These are phyloP conservation scores for Lathyrus aphaca DNA, from an alignment of 306 rosid genomes.

Conservation along the genomic window DNA sequence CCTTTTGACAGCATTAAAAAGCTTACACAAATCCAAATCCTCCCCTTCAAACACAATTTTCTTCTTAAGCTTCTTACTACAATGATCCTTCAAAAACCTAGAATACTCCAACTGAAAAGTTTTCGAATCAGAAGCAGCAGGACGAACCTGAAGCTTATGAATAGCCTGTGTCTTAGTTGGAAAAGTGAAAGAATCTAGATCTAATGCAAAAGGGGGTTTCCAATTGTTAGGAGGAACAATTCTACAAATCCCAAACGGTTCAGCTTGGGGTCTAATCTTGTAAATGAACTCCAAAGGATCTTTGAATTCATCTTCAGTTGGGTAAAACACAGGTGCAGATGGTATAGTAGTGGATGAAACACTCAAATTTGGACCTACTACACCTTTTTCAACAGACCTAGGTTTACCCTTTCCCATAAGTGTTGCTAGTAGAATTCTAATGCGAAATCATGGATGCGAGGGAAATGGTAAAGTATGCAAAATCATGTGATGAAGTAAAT, in stretches of 20 bases:
- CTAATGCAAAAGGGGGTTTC: conserved; percentile 95
- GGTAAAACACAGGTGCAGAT: conserved; percentile 80
- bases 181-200: conserved; percentile 65
- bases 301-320: conserved; percentile 82
- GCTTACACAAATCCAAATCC: conserved; percentile 83
- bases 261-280: conserved; percentile 87
- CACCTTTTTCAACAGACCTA: conserved; percentile 90
- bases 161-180: conserved; percentile 91
- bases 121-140: conserved; percentile 73
- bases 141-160: conserved; percentile 86
- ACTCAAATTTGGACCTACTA: conserved; percentile 61
- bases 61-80: conserved; percentile 65
- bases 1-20: conserved; percentile 82
- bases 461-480: neutral
- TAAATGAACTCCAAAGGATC: conserved; percentile 85
- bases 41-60: conserved; percentile 82
- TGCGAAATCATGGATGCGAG: conserved; percentile 32
- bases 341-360: conserved; percentile 64
- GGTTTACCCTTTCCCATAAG: conserved; percentile 88
- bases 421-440: neutral
- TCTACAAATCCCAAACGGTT: conserved; percentile 89
- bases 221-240: conserved; percentile 84
- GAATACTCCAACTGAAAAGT: conserved; percentile 87
- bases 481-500: neutral
- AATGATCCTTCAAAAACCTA: conserved; percentile 75